Base-by-base conservation (phyloP, 495 filamentous ascomycete genomes). In the Penicillium cataractarum region DNA sequence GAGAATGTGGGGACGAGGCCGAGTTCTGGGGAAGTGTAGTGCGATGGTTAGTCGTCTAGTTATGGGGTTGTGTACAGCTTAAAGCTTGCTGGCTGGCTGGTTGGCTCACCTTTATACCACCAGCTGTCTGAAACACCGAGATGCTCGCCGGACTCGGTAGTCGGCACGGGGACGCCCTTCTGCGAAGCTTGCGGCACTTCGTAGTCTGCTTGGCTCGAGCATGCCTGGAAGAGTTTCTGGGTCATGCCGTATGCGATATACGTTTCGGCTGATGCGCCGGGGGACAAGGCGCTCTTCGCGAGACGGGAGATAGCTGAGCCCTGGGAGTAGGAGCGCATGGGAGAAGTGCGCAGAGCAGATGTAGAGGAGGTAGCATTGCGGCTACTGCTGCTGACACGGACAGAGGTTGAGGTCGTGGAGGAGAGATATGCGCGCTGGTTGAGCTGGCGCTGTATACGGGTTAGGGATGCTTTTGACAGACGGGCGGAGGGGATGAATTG, bases 41-140 rank as follows among this genome's bases (percentile, higher is more conserved):
- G 21, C 17, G 8, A 9, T 27, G 13, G 26, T 44, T 49, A 58
- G 44, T 58, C 27, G 13, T n/a, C 22, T 17, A 19, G 2, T 50
- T 26, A 7, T 3, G 2, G 22, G 48, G 19, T 29, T 12, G 15
- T 22, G 19, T 31, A 53, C 7, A 8, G 5, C 9, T 33, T 12
- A 6, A 6, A 17, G 13, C 27, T 21, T n/a, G n/a, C n/a, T n/a
- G n/a, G n/a, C n/a, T n/a, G n/a, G n/a, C n/a, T n/a, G n/a, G n/a
- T n/a, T n/a, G n/a, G 31, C 54, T 15, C 12, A 95, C 92, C 84
- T 70, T 87, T 75, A 76, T 94, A 92, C 95, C 95, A 97, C 87
- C 88, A 90, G 29, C 89, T 86, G 33, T 81, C 81, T 15, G 89
- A 88, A 29, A 87, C 80, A 17, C 93, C 93, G 17, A 97, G 73